Percentiles rank a stretch among this genome's conserved stretches.
phyloP scores from a whole-genome alignment of 2,329 filamentous ascomycete genomes.

The Rutstroemia sp. region DNA sequence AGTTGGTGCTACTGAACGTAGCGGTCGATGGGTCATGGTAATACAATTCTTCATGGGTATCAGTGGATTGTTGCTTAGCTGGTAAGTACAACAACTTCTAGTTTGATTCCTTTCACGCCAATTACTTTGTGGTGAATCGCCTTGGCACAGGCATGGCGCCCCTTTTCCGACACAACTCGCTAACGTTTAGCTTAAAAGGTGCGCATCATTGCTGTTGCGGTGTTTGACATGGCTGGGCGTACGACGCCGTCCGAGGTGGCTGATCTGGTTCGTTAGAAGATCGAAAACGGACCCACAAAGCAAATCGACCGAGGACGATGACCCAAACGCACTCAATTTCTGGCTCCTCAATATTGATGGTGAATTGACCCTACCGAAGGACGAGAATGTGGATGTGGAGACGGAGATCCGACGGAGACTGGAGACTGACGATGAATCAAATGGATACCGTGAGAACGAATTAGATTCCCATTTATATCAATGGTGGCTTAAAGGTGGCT shows the following conservation, averaged over 20 bases:
- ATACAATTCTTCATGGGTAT: constrained; percentile 73
- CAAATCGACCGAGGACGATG: constrained; percentile 15
- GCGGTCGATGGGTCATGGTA: constrained; percentile 69
- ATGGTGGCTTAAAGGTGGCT: constrained; percentile 78
- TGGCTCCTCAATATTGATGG: constrained; percentile 47
- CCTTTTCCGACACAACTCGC: not conserved
- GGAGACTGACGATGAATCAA: constrained; percentile 34
- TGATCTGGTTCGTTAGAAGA: constrained; percentile 35
- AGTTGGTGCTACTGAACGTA: constrained; percentile 71
- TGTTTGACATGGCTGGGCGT: constrained; percentile 54
- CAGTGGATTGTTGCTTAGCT: constrained; percentile 52
- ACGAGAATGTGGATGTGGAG: constrained; percentile 72
- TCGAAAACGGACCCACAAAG: constrained; percentile 18
- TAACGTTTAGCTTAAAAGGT: constrained; percentile 3
- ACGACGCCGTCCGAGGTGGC: constrained; percentile 54
- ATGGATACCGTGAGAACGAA: constrained; percentile 50
- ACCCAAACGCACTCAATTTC: constrained; percentile 38
- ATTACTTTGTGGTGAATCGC: too few species aligned
- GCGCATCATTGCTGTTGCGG: constrained; percentile 22
- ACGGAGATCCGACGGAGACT: constrained; percentile 63
- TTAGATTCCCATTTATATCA: constrained; percentile 70
- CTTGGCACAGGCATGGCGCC: too few species aligned
- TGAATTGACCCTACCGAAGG: constrained; percentile 46
- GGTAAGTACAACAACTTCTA: constrained; percentile 5
- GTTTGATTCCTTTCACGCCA: too few species aligned